Evolutionary conservation across 192 early-diverging fungal species (phyloP).

Genomic region (Pilaira anomala): DNA sequence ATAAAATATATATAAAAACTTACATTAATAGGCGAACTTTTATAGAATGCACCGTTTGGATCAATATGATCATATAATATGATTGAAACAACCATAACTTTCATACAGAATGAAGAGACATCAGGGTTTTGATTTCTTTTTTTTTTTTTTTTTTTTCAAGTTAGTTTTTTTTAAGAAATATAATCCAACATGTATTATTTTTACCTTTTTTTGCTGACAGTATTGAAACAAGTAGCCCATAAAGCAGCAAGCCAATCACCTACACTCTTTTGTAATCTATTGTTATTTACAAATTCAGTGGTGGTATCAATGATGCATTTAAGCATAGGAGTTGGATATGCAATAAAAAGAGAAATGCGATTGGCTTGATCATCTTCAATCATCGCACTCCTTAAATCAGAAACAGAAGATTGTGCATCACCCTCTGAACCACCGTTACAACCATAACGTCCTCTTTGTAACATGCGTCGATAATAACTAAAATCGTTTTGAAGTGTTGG

Average conservation of each 20-base stretch:
- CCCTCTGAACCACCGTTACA: background rate
- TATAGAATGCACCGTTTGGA: constrained; percentile 70
- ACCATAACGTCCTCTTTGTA: constrained; percentile 63
- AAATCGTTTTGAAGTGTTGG: constrained; percentile 89
- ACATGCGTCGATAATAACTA: constrained; percentile 91
- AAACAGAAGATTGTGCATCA: constrained; percentile 14
- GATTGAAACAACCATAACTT: constrained; percentile 85
- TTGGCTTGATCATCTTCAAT: constrained; percentile 88
- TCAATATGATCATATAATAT: constrained; percentile 91
- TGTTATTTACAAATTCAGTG: constrained; percentile 59
- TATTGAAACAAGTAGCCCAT: constrained; percentile 73
- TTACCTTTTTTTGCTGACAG: constrained; percentile 66
- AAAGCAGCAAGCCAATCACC: constrained; percentile 75
- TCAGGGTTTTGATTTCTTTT: constrained; percentile 56
- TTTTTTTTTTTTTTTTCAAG: background rate
- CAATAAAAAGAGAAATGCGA: constrained; percentile 94
- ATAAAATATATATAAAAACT: constrained; percentile 30
- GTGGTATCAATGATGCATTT: constrained; percentile 84
- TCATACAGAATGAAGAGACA: constrained; percentile 72
- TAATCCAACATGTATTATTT: background rate
- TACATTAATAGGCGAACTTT: constrained; percentile 79
- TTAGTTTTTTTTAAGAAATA: background rate
- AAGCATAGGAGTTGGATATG: constrained; percentile 91
- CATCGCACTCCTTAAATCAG: constrained; percentile 57
- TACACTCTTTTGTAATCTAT: constrained; percentile 46